A percentile compares a stretch with the other conserved stretches of the same genome.
phyloP scores from a whole-genome alignment of 2,329 filamentous ascomycete species.

The Gnomoniopsis sp. region DNA sequence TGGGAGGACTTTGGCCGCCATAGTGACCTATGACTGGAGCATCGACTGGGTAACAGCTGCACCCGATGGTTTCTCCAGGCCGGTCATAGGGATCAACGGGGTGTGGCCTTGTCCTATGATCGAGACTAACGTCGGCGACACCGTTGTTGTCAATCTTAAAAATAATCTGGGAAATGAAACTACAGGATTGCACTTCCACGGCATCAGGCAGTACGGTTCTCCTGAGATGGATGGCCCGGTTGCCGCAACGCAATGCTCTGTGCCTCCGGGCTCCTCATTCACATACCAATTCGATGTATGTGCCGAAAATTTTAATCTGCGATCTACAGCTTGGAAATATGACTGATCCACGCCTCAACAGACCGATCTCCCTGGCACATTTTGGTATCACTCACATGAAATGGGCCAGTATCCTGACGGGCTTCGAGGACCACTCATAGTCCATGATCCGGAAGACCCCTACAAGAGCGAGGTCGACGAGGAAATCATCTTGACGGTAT shows the following conservation, averaged over 20 bases:
- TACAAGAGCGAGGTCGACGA: slow-evolving; percentile 48
- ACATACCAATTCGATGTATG: slow-evolving; percentile 49
- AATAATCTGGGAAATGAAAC: slow-evolving; percentile 52
- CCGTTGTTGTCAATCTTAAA: slow-evolving; percentile 43
- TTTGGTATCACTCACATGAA: slow-evolving; percentile 61
- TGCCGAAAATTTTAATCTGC: neutral
- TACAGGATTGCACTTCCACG: slow-evolving; percentile 56
- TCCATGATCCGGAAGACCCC: slow-evolving; percentile 51
- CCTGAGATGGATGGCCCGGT: slow-evolving; percentile 57
- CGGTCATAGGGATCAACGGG: slow-evolving; percentile 54
- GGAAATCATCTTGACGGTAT: slow-evolving; percentile 44
- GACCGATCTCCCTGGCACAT: slow-evolving; percentile 41
- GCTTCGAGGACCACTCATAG: slow-evolving; percentile 52
- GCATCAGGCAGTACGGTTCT: slow-evolving; percentile 51
- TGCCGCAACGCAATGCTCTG: slow-evolving; percentile 51
- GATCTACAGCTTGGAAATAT: neutral
- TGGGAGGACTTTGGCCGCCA: slow-evolving; percentile 25
- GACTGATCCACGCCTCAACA: slow-evolving; percentile 18
- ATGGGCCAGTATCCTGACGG: slow-evolving; percentile 65
- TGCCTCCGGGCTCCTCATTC: slow-evolving; percentile 49
- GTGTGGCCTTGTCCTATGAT: slow-evolving; percentile 59
- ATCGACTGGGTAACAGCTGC: slow-evolving; percentile 37
- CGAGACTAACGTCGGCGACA: slow-evolving; percentile 48
- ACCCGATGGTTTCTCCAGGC: slow-evolving; percentile 34
- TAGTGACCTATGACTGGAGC: slow-evolving; percentile 36